Evolutionary conservation across 192 early-diverging fungal species (phyloP).

Genomic region (Funneliformis geosporum): DNA sequence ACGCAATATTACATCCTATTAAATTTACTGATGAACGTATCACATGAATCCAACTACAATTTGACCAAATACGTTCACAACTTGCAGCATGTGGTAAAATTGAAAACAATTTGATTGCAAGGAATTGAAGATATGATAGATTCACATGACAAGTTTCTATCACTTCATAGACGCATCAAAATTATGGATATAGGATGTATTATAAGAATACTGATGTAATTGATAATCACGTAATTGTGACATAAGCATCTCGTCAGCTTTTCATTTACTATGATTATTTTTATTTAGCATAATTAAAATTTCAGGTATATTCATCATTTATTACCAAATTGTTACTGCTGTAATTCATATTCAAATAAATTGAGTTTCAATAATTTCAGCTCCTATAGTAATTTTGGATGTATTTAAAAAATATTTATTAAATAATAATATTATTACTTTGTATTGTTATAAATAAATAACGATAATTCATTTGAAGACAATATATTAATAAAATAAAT

Average conservation of each 20-base stretch:
- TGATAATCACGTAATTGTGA: neutral
- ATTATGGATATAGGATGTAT: neutral
- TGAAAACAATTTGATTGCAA: conserved; percentile 9
- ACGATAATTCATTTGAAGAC: neutral
- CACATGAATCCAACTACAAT: neutral
- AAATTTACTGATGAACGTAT: too few species aligned
- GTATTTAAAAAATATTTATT: too few species aligned
- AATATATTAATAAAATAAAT: neutral
- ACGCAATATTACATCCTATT: too few species aligned
- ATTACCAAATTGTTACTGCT: neutral
- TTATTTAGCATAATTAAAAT: neutral
- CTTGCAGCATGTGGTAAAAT: conserved; percentile 8
- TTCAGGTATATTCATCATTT: too few species aligned
- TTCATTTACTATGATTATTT: neutral
- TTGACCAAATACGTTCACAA: conserved; percentile 9
- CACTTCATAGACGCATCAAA: neutral
- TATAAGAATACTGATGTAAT: neutral
- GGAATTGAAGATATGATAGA: neutral
- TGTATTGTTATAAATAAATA: neutral
- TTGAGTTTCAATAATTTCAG: neutral
- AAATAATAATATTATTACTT: too few species aligned
- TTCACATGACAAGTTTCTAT: neutral
- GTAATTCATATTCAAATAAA: neutral
- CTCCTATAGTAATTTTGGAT: neutral
- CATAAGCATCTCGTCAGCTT: neutral